Base-by-base conservation (phyloP, 441 rosid species). In the Croton laevigatus region DNA sequence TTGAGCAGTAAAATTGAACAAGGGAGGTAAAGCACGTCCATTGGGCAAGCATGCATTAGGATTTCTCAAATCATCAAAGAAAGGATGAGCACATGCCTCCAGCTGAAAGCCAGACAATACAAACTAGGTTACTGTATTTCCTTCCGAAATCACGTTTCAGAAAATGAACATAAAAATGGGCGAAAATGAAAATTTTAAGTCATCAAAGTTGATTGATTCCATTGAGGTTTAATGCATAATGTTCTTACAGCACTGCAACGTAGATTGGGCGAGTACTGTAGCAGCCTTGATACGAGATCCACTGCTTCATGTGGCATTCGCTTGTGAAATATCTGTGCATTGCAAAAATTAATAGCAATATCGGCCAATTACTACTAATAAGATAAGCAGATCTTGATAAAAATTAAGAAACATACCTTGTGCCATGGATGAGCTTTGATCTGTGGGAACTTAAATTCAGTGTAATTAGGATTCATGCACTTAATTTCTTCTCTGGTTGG, bases 381-480 rank as follows among this genome's bases (percentile, higher is more conserved):
- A 49, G 53, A 19, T 49, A 23, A 46, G 49, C 48, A 40, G 59
- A 70, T 10, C 23, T 40, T 22, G 53, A 72, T 36, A 79, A 27
- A 55, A 12, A 1, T 20, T 59, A 10, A 34, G 20, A 44, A n/a
- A 61, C 82, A 74, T 51, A 87, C 96, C 91, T 94, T 94, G 84
- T 92, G 98, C 99, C 94, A 88, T 59, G 97, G 98, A 53, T 92
- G 96, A 78, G 98, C 94, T 84, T 88, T 90, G 9, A 89, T 85
- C 87, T 90, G 91, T 66, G 94, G 94, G 72, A 94, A 94, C 77
- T 91, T 92, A 71, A 90, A 94, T 69, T 92, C 98, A 2, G 86
- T 92, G 82, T 94, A 94, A 75, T 91, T 89, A 45, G 96, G 94
- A 77, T 90, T 92, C 96, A 92, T 89, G 83, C 97, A 92, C 80